Conservation (phyloP, 2,329 filamentous ascomycete species). For the Rutstroemia sydowiana region DNA sequence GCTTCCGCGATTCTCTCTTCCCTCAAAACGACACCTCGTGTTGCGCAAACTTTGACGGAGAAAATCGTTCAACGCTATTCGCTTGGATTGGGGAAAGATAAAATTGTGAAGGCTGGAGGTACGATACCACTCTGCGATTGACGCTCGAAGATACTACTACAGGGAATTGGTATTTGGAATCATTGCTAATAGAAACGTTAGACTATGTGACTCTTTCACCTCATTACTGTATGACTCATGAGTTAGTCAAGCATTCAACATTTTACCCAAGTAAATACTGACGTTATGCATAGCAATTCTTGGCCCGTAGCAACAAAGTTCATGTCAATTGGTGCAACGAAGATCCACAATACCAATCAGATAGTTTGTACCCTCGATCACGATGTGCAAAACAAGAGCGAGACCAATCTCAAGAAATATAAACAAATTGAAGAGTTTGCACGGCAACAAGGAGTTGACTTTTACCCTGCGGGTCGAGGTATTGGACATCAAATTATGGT, state of each 20-base stretch:
- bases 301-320: conserved; percentile 71
- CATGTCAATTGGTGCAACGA: conserved; percentile 72
- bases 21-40: conserved; percentile 32
- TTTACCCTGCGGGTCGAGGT: conserved; percentile 69
- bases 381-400: conserved; percentile 77
- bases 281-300: conserved; percentile 43
- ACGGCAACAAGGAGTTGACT: conserved; percentile 64
- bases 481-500: conserved; percentile 94
- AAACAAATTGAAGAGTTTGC: conserved; percentile 75
- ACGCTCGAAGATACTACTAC: neutral
- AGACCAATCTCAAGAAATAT: conserved; percentile 79
- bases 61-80: conserved; percentile 85
- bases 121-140: neutral
- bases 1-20: conserved; percentile 47
- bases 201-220: conserved; percentile 78
- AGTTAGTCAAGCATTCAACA: neutral
- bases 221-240: conserved; percentile 63
- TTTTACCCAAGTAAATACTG: neutral
- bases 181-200: neutral
- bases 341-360: conserved; percentile 64
- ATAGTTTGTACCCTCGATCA: conserved; percentile 82
- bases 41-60: conserved; percentile 75
- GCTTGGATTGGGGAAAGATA: conserved; percentile 66
- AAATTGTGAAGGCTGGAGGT: conserved; percentile 61
- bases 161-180: neutral